These are phyloP conservation scores for Candida arabinofermentans DNA, from an alignment of 805 yeast species.

Conservation along the genomic window DNA sequence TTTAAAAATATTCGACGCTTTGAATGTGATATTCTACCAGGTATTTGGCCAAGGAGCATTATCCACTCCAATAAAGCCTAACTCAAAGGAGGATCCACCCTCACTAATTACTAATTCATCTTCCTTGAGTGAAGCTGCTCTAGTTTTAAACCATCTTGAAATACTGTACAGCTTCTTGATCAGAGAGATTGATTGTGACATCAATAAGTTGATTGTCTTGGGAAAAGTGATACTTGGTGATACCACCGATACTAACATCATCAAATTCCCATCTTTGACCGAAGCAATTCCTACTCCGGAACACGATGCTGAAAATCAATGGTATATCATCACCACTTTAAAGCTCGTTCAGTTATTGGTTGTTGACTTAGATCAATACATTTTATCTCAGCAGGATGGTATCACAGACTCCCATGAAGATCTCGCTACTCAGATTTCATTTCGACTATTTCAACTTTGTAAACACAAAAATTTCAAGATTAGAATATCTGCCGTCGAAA, in stretches of 20 bases:
- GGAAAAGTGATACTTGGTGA: conserved; percentile 23
- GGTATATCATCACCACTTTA: conserved; percentile 26
- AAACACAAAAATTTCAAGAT: conserved; percentile 36
- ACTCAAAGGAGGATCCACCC: conserved; percentile 17
- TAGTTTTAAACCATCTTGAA: conserved; percentile 26
- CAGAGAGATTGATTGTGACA: conserved; percentile 31
- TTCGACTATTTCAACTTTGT: conserved; percentile 34
- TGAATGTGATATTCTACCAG: conserved; percentile 21
- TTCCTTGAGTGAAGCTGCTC: conserved; percentile 16
- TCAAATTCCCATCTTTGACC: conserved; percentile 19
- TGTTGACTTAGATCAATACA: conserved; percentile 28
- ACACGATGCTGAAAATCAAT: conserved; percentile 15
- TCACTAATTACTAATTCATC: conserved; percentile 7
- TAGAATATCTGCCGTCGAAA: conserved; percentile 38
- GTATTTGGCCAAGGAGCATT: conserved; percentile 19
- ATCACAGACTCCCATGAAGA: conserved; percentile 22
- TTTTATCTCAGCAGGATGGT: conserved; percentile 29
- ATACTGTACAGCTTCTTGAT: conserved; percentile 26
- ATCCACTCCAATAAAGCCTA: conserved; percentile 9
- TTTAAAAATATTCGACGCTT: conserved; percentile 23
- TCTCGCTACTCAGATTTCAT: conserved; percentile 30
- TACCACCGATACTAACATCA: conserved; percentile 7
- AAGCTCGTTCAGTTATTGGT: conserved; percentile 27
- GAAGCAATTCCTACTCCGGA: conserved; percentile 12
- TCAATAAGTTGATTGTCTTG: conserved; percentile 30